phyloP scores from a whole-genome alignment of 2,329 filamentous ascomycete genomes.

The Talaromyces marneffei region DNA sequence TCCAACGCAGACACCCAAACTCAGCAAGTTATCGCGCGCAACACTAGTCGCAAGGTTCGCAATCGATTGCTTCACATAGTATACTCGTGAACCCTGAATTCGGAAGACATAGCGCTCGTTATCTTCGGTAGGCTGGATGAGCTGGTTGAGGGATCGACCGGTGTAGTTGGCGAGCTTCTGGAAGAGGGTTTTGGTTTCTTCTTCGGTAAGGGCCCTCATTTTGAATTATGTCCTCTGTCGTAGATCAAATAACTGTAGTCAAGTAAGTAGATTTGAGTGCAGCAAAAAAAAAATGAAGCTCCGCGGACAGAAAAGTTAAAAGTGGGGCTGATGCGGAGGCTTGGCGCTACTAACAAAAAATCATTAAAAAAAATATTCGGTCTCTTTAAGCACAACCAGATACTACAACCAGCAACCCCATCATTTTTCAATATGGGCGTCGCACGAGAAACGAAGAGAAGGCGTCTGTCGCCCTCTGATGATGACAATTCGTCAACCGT shows the following conservation, averaged over 20 bases:
- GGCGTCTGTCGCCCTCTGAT: constrained; percentile 45
- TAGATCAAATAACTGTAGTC: neutral
- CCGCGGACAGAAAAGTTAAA: constrained; percentile 18
- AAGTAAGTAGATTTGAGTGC: neutral
- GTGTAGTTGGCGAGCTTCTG: constrained; percentile 92
- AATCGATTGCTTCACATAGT: constrained; percentile 83
- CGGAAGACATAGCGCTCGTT: constrained; percentile 82
- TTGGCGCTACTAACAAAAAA: constrained; percentile 25
- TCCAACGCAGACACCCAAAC: constrained; percentile 82
- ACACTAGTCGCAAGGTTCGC: constrained; percentile 88
- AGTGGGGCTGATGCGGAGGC: constrained; percentile 23
- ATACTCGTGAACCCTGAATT: constrained; percentile 74
- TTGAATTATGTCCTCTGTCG: constrained; percentile 23
- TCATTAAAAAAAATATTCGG: constrained; percentile 9
- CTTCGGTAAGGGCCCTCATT: constrained; percentile 76
- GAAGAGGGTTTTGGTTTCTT: constrained; percentile 65
- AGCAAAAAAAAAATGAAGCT: constrained; percentile 17
- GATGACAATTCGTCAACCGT: constrained; percentile 26
- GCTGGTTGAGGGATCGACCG: constrained; percentile 74
- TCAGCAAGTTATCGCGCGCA: constrained; percentile 73
- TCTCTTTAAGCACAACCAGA: neutral
- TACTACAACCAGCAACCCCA: neutral
- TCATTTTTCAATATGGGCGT: constrained; percentile 39
- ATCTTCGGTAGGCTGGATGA: constrained; percentile 67
- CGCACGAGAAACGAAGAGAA: constrained; percentile 45